Conservation (phyloP, 2,329 filamentous ascomycete species). For the Fusarium bactridioides region DNA sequence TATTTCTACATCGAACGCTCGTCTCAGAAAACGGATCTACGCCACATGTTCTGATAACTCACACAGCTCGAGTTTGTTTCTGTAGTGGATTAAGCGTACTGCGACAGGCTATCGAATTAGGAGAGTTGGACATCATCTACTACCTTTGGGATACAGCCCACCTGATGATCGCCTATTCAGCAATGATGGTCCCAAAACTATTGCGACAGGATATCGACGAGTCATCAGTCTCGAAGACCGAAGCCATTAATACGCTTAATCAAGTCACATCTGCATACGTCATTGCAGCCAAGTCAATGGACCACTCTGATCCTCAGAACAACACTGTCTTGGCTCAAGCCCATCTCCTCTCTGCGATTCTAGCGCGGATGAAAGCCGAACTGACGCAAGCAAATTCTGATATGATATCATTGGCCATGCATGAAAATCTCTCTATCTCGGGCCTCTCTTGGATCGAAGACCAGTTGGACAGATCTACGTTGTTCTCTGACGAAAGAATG, state of each 20-base stretch:
- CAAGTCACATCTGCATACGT: not conserved
- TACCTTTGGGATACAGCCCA: conserved; percentile 1
- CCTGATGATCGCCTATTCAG: not conserved
- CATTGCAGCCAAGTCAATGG: not conserved
- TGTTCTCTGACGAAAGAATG: not conserved
- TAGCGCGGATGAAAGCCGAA: not conserved
- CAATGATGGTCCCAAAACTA: not conserved
- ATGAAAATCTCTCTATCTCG: not conserved
- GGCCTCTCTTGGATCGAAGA: not conserved
- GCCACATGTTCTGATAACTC: not conserved
- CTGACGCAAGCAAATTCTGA: not conserved
- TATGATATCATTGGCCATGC: fast-evolving
- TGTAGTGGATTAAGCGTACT: not conserved
- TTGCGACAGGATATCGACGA: not conserved
- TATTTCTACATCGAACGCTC: not conserved
- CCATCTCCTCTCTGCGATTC: not conserved
- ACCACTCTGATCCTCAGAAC: not conserved
- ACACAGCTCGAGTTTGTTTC: not conserved
- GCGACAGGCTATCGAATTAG: not conserved
- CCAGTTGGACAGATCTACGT: not conserved
- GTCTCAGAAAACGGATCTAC: not conserved
- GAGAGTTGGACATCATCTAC: not conserved
- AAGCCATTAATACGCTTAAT: not conserved
- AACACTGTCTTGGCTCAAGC: not conserved
- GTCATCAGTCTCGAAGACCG: not conserved